A percentile compares a stretch with the other conserved stretches of the same genome.
phyloP scores from a whole-genome alignment of 2,329 filamentous ascomycete genomes.

The Colletotrichum higginsianum region DNA sequence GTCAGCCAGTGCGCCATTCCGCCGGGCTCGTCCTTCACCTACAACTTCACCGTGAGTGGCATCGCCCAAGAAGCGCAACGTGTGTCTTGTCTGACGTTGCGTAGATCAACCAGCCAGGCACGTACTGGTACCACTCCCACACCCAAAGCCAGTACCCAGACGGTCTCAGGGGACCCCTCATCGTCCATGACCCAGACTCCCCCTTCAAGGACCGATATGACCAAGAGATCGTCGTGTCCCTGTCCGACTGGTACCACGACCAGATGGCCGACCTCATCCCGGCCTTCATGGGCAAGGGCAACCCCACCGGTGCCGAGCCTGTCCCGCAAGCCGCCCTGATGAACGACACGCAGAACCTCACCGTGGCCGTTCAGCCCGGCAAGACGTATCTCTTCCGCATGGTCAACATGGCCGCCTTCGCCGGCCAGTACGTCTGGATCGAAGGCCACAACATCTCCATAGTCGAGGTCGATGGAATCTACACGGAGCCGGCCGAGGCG shows the following conservation, averaged over 20 bases:
- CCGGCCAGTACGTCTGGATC: constrained; percentile 76
- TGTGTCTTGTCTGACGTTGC: background rate
- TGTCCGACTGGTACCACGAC: constrained; percentile 81
- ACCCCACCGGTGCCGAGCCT: constrained; percentile 73
- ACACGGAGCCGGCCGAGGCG: constrained; percentile 72
- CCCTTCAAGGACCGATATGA: constrained; percentile 72
- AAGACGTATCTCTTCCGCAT: constrained; percentile 82
- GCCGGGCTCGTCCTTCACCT: constrained; percentile 76
- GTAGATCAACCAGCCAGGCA: constrained; percentile 76
- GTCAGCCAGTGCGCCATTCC: constrained; percentile 79
- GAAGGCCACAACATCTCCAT: constrained; percentile 78
- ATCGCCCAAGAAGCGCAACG: background rate
- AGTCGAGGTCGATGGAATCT: constrained; percentile 82
- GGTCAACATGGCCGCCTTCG: constrained; percentile 82
- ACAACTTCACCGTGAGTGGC: constrained; percentile 74
- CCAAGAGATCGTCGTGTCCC: constrained; percentile 74
- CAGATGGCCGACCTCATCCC: constrained; percentile 64
- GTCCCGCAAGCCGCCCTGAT: constrained; percentile 78
- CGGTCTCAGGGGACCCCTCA: constrained; percentile 74
- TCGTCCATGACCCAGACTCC: constrained; percentile 74
- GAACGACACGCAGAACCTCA: constrained; percentile 77
- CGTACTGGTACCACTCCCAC: constrained; percentile 87
- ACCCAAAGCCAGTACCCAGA: constrained; percentile 78
- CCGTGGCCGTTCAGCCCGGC: constrained; percentile 72
- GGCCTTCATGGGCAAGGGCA: constrained; percentile 66